Percentiles rank a stretch among this genome's conserved stretches.
These are phyloP conservation scores for Holtermanniella nyarrowii DNA, from an alignment of 768 basidiomycete species.

Conservation along the genomic window DNA sequence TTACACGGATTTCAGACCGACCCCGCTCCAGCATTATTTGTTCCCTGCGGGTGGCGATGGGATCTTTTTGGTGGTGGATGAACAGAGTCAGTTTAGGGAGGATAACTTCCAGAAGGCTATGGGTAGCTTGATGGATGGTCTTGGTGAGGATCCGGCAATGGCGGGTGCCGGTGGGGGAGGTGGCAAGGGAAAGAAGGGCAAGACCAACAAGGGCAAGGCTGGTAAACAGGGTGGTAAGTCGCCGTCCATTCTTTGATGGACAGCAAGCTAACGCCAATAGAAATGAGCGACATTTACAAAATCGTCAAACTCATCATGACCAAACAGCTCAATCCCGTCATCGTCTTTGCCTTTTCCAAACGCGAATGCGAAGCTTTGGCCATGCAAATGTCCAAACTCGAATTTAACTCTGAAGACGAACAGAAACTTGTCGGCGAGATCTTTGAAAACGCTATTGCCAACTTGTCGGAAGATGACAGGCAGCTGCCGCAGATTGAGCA, in stretches of 20 bases:
- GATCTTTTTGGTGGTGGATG: constrained; percentile 96
- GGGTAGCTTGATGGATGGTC: constrained; percentile 73
- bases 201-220: constrained; percentile 82
- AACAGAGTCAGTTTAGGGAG: constrained; percentile 91
- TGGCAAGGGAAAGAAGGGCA: constrained; percentile 84
- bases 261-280: constrained; percentile 3
- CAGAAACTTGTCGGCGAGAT: constrained; percentile 75
- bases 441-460: constrained; percentile 89
- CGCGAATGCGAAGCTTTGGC: constrained; percentile 93
- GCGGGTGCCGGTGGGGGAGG: constrained; percentile 45
- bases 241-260: not conserved
- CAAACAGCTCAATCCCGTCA: constrained; percentile 95
- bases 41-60: constrained; percentile 95
- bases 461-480: constrained; percentile 73
- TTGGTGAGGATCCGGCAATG: constrained; percentile 88
- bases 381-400: constrained; percentile 82
- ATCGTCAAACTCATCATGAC: constrained; percentile 97
- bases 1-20: constrained; percentile 97
- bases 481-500: constrained; percentile 87
- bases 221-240: constrained; percentile 59
- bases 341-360: constrained; percentile 96
- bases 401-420: constrained; percentile 88
- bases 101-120: constrained; percentile 97
- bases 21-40: constrained; percentile 93
- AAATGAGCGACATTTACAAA: constrained; percentile 78